phyloP scores from a whole-genome alignment of 805 yeast genomes.

The Yarrowia osloensis region DNA sequence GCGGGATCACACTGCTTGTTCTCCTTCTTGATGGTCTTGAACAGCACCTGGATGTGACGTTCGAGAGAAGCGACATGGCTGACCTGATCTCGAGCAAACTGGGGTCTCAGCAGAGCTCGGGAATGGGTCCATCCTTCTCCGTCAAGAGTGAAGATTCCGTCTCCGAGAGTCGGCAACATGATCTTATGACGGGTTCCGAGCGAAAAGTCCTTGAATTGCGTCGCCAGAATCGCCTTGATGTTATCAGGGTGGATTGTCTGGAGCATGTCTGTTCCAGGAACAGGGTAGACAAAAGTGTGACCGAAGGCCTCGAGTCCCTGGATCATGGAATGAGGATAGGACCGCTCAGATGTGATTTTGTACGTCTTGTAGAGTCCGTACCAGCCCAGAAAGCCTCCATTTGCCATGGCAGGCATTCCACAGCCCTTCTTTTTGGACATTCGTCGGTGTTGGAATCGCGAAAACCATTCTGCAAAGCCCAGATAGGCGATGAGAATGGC shows the following conservation, averaged over 20 bases:
- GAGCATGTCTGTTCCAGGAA: slow-evolving; percentile 17
- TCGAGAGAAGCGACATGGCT: slow-evolving; percentile 38
- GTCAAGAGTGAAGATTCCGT: slow-evolving; percentile 44
- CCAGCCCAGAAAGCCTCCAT: slow-evolving; percentile 10
- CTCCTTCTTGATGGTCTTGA: slow-evolving; percentile 20
- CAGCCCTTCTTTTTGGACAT: slow-evolving; percentile 3
- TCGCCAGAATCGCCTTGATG: slow-evolving; percentile 42
- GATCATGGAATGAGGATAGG: slow-evolving; percentile 2
- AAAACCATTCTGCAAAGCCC: slow-evolving; percentile 17
- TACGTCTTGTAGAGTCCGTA: slow-evolving; percentile 16
- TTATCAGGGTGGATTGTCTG: slow-evolving; percentile 43
- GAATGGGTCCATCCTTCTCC: slow-evolving; percentile 45
- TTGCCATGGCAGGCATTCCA: slow-evolving; percentile 4
- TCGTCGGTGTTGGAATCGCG: slow-evolving; percentile 3
- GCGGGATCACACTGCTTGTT: neutral
- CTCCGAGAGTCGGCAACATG: slow-evolving; percentile 41
- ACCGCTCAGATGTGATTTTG: neutral
- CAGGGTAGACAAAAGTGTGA: slow-evolving; percentile 19
- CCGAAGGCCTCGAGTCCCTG: slow-evolving; percentile 2
- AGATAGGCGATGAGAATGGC: neutral
- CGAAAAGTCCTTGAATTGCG: slow-evolving; percentile 41
- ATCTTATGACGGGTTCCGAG: slow-evolving; percentile 39
- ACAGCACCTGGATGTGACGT: slow-evolving; percentile 37
- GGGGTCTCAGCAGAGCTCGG: slow-evolving; percentile 44
- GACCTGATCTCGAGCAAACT: slow-evolving; percentile 43